These are phyloP conservation scores for Dendrothele bispora DNA, from an alignment of 768 basidiomycete genomes.

Conservation along the genomic window DNA sequence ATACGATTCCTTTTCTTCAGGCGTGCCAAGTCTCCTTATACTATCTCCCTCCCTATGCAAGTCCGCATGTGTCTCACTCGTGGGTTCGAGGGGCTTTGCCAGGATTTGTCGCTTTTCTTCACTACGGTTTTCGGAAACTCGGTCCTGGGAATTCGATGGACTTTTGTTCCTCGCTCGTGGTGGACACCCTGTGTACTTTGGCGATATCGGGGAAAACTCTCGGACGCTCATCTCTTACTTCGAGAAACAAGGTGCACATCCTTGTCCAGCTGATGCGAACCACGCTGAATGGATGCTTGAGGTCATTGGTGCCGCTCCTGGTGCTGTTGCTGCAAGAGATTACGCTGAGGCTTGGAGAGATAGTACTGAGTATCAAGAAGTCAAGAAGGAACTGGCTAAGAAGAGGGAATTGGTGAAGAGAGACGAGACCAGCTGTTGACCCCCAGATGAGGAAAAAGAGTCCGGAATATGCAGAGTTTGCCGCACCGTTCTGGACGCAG, in stretches of 20 bases:
- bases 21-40: constrained; percentile 35
- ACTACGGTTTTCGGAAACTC: constrained; percentile 20
- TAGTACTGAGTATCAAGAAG: constrained; percentile 33
- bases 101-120: constrained; percentile 31
- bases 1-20: constrained; percentile 5
- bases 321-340: constrained; percentile 32
- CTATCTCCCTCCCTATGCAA: constrained; percentile 43
- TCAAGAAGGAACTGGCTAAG: constrained; percentile 35
- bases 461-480: constrained; percentile 17
- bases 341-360: constrained; percentile 44
- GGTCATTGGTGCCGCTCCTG: constrained; percentile 45
- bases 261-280: constrained; percentile 56
- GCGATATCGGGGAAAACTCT: constrained; percentile 56
- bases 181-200: constrained; percentile 57
- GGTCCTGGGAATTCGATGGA: constrained; percentile 42
- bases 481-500: constrained; percentile 22
- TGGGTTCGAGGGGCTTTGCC: constrained; percentile 44
- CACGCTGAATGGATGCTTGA: constrained; percentile 51
- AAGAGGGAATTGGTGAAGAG: constrained; percentile 16
- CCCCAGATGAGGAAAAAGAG: constrained; percentile 6
- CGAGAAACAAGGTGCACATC: constrained; percentile 51
- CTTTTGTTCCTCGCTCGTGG: constrained; percentile 49
- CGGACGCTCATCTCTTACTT: constrained; percentile 58
- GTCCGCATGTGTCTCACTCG: constrained; percentile 42
- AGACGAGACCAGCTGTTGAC: constrained; percentile 11